Evolutionary conservation across 352 stramenopile species (phyloP), one percentile per base, ranked within the genome.

Genomic region (Pythium pyrilobum): DNA sequence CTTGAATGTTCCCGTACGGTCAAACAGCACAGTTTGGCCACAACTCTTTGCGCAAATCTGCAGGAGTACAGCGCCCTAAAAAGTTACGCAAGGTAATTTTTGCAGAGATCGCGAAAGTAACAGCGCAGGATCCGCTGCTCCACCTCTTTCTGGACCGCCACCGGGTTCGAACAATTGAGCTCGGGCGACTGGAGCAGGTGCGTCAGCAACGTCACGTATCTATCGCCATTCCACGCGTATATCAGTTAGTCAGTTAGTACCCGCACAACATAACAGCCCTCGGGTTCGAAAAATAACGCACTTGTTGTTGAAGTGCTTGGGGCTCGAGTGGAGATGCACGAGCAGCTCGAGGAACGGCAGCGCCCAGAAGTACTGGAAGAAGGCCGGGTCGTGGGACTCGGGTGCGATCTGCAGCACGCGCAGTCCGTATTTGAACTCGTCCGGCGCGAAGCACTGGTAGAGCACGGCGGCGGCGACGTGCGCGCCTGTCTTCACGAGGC

Each of bases 301-400:
- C 78, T 81, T 85, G 45, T 69, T 66, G 59, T 87, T 90, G 42
- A 71, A 72, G 52, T 86, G 74, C 66, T 86, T 88, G 33, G 72
- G 62, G 34, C 65, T 88, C 10, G 81, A 81, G 59, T 90, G 78
- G 15, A 92, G 47, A 50, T 92, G 74, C 58, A 92, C 77, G 15
- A 92, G 69, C 41, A 88, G 56, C 66, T 92, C 82, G n/a, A 92
- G 64, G 56, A 88, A 92, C 21, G 82, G 67, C 25, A 92, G 56
- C 72, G 89, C 74, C 80, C 81, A 93, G 65, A 91, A 90, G 59
- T 90, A 91, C 76, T 93, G 83, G 47, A 91, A 93, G 55, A 90
- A 90, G 13, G 63, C 65, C 2, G 83, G 64, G 47, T 91, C 79
- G 54, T 91, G 81, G 7, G 67, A 70, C 49, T 88, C 76, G 8